Base-by-base conservation (phyloP, 495 filamentous ascomycete genomes). In the Friedmanniomyces simplex region DNA sequence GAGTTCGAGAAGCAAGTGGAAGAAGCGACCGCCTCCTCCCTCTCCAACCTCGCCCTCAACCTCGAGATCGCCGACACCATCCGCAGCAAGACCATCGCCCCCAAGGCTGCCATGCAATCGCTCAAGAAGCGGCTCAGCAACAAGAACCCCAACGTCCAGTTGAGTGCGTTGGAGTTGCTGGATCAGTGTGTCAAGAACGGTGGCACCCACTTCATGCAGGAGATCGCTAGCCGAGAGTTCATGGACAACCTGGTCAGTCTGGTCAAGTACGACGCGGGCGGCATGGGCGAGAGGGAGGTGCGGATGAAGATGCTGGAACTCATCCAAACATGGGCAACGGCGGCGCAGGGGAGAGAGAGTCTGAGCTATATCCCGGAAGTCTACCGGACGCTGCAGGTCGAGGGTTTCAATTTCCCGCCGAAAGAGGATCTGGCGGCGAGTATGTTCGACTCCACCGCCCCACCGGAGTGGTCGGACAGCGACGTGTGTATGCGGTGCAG, bases 131-230 rank as follows among this genome's bases (percentile, higher is more conserved):
- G 93, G 64, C 87, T 98, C 72, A 89, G 89, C 70, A 87, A 96
- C 74, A 89, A 87, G 72, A 98, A 98, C 66, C 93, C 93, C 30
- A 98, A 98, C 68, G 82, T 93, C 18, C 93, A 98, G 74, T 74
- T 97, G 24, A 91, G 89, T 55, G 88, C 94, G 28, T 73, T 98
- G 49, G 95, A 90, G 71, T 85, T 98, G 58, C 96, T 91, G 30
- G 93, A 98, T 74, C 97, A 93, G 6, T 97, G 93, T 67, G 91
- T 97, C 30, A 98, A 98, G 72, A 98, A 98, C 72, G 93, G 93
- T 24, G 93, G 93, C 45, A 82, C 84, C n/a, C 93, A 98, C 72
- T 98, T 98, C 67, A 81, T 98, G 43, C 77, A 83, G 50, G 93
- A 97, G 72, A 91, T 98, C 57, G 91, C 93, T 14, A 95, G 91